Evolutionary conservation across 2,329 filamentous ascomycete genomes (phyloP).

Genomic region (Microdochium paspali): DNA sequence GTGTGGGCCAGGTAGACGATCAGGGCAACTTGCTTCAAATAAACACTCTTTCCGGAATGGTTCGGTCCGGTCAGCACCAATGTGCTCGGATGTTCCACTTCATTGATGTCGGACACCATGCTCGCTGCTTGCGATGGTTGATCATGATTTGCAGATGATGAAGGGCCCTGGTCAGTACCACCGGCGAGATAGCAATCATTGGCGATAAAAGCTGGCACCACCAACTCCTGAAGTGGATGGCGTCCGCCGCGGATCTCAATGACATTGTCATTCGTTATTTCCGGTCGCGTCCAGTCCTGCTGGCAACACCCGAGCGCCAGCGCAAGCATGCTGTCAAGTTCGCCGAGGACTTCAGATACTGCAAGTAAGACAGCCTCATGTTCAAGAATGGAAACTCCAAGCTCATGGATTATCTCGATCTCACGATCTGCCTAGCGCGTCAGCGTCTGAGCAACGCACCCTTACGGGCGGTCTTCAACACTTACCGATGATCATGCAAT

Average conservation of each 20-base stretch:
- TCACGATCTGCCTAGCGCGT: conserved; percentile 55
- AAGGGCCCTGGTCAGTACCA: conserved; percentile 29
- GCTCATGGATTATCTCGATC: conserved; percentile 74
- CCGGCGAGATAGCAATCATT: conserved; percentile 69
- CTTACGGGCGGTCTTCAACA: not conserved
- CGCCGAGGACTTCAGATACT: conserved; percentile 74
- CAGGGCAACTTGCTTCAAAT: conserved; percentile 84
- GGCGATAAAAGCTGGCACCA: conserved; percentile 69
- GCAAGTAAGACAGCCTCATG: conserved; percentile 56
- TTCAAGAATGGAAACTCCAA: conserved; percentile 62
- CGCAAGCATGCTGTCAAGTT: conserved; percentile 78
- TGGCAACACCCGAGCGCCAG: conserved; percentile 67
- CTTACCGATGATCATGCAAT: conserved; percentile 71
- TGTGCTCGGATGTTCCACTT: conserved; percentile 45
- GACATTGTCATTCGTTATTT: conserved; percentile 59
- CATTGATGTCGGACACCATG: not conserved
- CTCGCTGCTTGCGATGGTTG: not conserved
- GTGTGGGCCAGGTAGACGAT: conserved; percentile 90
- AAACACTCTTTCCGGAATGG: conserved; percentile 93
- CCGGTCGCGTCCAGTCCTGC: conserved; percentile 62
- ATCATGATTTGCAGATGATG: not conserved
- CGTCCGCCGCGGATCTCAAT: conserved; percentile 70
- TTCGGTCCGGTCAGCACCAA: conserved; percentile 87
- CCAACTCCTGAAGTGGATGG: conserved; percentile 79
- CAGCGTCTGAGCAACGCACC: not conserved